A percentile compares a stretch with the other conserved stretches of the same genome.
Evolutionary conservation across 2,329 filamentous ascomycete species (phyloP).

Genomic region (Metarhizium robertsii): DNA sequence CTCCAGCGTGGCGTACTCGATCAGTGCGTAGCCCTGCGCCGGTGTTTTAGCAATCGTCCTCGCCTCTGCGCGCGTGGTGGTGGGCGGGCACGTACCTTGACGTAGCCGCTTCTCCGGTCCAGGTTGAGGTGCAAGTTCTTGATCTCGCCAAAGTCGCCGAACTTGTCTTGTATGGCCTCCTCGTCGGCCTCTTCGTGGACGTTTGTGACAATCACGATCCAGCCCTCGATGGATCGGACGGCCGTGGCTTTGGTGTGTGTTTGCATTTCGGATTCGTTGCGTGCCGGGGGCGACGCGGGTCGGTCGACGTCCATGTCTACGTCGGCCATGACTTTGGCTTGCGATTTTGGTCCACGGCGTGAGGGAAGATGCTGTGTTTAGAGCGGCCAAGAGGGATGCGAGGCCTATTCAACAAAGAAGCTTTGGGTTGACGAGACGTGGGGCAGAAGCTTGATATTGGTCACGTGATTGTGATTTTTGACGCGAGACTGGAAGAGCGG

Average conservation of each 20-base stretch:
- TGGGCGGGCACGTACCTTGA: constrained; percentile 51
- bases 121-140: constrained; percentile 81
- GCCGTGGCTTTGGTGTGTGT: constrained; percentile 67
- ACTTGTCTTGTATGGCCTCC: constrained; percentile 72
- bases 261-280: constrained; percentile 55
- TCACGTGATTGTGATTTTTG: background rate
- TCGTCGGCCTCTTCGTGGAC: constrained; percentile 82
- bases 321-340: constrained; percentile 35
- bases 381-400: background rate
- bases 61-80: background rate
- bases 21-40: constrained; percentile 67
- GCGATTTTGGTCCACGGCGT: background rate
- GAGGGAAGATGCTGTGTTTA: background rate
- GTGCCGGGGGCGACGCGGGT: constrained; percentile 28
- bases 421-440: background rate
- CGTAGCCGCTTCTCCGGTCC: constrained; percentile 74
- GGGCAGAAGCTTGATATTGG: background rate
- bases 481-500: too few species aligned
- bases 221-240: constrained; percentile 79
- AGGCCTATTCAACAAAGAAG: background rate
- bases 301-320: constrained; percentile 51
- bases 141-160: constrained; percentile 77
- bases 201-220: constrained; percentile 81
- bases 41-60: background rate
- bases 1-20: constrained; percentile 71